phyloP scores from a whole-genome alignment of 2,329 filamentous ascomycete genomes.

The Claviceps digitariae region DNA sequence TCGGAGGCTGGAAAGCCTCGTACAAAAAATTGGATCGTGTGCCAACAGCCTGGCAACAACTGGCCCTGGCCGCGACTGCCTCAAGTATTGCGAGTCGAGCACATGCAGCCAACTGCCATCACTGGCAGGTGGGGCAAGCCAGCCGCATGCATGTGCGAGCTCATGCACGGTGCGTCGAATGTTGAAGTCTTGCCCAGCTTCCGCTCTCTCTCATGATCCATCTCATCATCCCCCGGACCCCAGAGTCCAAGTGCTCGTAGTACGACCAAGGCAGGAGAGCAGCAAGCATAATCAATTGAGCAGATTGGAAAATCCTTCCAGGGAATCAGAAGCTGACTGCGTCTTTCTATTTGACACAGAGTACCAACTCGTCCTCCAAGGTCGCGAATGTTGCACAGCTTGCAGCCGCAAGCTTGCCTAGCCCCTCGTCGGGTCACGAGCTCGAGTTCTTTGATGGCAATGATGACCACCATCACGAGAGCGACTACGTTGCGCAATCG shows the following conservation, averaged over 20 bases:
- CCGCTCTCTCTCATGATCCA: too few species aligned
- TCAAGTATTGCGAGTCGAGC: background rate
- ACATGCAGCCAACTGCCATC: background rate
- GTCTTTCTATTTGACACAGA: background rate
- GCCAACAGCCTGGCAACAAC: background rate
- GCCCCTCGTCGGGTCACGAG: background rate
- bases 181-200: too few species aligned
- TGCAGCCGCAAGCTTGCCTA: background rate
- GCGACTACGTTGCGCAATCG: background rate
- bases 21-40: slow-evolving; percentile 1
- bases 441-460: background rate
- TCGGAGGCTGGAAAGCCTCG: slow-evolving; percentile 4
- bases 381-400: background rate
- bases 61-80: background rate
- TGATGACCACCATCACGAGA: background rate
- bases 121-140: background rate
- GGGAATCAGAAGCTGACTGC: background rate
- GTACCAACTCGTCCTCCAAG: background rate
- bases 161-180: background rate
- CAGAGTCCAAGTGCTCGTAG: background rate
- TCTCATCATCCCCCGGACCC: background rate
- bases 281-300: background rate
- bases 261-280: background rate
- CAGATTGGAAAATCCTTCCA: background rate
- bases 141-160: background rate